Evolutionary conservation across 176 grass and related monocot genomes (phyloP).

Genomic region (Cenchrus fungigraminus): DNA sequence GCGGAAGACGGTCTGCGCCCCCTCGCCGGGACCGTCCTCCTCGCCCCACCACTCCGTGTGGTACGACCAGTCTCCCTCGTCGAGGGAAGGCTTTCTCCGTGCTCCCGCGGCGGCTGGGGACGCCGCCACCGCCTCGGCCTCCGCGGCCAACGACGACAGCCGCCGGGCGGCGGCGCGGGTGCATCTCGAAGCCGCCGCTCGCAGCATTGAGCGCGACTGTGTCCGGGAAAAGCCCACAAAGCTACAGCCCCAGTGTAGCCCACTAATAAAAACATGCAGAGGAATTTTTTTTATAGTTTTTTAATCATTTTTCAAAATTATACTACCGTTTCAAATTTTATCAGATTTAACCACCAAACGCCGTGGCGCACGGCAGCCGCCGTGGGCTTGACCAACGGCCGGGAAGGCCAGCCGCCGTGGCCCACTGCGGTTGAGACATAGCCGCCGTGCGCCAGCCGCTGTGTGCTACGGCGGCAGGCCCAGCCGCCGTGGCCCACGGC

Average conservation of each 20-base stretch:
- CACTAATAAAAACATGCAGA: not conserved
- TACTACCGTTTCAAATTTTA: no score
- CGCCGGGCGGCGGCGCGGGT: constrained; percentile 40
- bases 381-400: no score
- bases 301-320: no score
- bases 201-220: constrained; percentile 42
- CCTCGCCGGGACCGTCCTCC: constrained; percentile 52
- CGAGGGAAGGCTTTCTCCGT: constrained; percentile 20
- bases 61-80: constrained; percentile 85
- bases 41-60: constrained; percentile 81
- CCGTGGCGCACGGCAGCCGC: no score
- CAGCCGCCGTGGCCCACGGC: no score
- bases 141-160: constrained; percentile 35
- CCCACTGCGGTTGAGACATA: no score
- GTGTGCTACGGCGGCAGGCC: no score
- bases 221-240: not conserved
- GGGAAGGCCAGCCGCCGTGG: no score
- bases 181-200: constrained; percentile 33
- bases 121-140: not conserved
- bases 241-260: not conserved
- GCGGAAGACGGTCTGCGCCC: constrained; percentile 64
- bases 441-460: no score
- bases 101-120: constrained; percentile 10
- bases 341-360: no score
- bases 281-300: no score